Percentiles rank a stretch among this genome's conserved stretches.
These are phyloP conservation scores for Hyaloscypha finlandica DNA, from an alignment of 495 filamentous ascomycete genomes.

Conservation along the genomic window DNA sequence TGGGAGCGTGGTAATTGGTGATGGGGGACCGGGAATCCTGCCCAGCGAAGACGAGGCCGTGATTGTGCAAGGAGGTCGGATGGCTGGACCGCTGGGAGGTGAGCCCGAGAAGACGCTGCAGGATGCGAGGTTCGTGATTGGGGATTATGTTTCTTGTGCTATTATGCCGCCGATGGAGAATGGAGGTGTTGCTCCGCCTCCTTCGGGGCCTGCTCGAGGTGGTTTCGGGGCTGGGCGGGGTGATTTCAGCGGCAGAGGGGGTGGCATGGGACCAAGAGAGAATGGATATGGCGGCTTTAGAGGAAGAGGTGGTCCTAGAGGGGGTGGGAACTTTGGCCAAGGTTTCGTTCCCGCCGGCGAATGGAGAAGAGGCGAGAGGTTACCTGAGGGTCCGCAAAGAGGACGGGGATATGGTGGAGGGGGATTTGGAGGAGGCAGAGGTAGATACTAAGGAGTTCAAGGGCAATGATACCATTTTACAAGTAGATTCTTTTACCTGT, in stretches of 20 bases:
- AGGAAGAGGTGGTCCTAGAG: constrained; percentile 30
- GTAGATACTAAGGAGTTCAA: constrained; percentile 21
- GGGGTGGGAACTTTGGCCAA: constrained; percentile 40
- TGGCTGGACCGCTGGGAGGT: constrained; percentile 27
- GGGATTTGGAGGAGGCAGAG: constrained; percentile 24
- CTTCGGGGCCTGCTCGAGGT: constrained; percentile 36
- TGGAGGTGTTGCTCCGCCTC: constrained; percentile 67
- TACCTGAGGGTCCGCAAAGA: constrained; percentile 36
- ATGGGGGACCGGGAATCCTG: constrained; percentile 50
- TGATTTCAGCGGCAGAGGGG: constrained; percentile 41
- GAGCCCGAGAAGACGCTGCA: constrained; percentile 67
- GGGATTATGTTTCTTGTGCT: constrained; percentile 83
- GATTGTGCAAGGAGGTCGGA: constrained; percentile 28
- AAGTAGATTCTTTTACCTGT: neutral
- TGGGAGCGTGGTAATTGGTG: constrained; percentile 78
- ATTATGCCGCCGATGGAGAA: constrained; percentile 74
- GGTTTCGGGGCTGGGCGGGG: constrained; percentile 49
- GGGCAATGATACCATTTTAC: constrained; percentile 19
- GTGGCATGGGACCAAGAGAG: constrained; percentile 37
- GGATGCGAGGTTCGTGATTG: constrained; percentile 80
- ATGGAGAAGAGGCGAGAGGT: constrained; percentile 41
- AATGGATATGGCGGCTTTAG: constrained; percentile 33
- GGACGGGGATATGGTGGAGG: constrained; percentile 25
- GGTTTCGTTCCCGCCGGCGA: constrained; percentile 36
- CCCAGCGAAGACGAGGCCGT: constrained; percentile 32